phyloP scores from a whole-genome alignment of 768 basidiomycete genomes.

The Calocybe indica region DNA sequence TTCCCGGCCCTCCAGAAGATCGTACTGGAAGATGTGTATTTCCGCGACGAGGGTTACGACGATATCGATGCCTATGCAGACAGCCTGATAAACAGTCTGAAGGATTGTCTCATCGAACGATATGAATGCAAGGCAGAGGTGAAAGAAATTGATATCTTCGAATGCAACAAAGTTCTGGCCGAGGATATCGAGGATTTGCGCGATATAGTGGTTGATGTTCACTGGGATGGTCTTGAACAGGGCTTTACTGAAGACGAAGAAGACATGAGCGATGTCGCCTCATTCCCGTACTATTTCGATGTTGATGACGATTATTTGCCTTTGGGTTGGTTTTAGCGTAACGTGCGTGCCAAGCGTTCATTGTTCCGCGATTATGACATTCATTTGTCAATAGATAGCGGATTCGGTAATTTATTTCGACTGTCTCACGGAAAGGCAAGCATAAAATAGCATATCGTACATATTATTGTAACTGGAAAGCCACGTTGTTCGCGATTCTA shows the following conservation, averaged over 20 bases:
- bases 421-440: no score
- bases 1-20: slow-evolving; percentile 22
- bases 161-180: slow-evolving; percentile 16
- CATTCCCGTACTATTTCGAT: slow-evolving; percentile 10
- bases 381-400: no score
- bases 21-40: slow-evolving; percentile 16
- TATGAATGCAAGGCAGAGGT: slow-evolving; percentile 23
- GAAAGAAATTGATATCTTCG: slow-evolving; percentile 17
- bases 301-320: background rate
- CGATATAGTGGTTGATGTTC: slow-evolving; percentile 23
- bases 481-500: no score
- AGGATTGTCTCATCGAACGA: slow-evolving; percentile 23
- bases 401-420: no score
- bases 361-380: no score
- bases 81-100: slow-evolving; percentile 4
- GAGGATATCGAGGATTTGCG: slow-evolving; percentile 18
- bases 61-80: background rate
- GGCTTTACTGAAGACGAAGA: slow-evolving; percentile 16
- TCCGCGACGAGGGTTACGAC: slow-evolving; percentile 8
- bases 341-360: no score
- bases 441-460: no score
- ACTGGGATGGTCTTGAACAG: slow-evolving; percentile 26
- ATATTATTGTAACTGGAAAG: no score
- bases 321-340: background rate
- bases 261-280: slow-evolving; percentile 4